Conservation (phyloP, 2,329 filamentous ascomycete species). For the Aspergillus pseudonomiae region DNA sequence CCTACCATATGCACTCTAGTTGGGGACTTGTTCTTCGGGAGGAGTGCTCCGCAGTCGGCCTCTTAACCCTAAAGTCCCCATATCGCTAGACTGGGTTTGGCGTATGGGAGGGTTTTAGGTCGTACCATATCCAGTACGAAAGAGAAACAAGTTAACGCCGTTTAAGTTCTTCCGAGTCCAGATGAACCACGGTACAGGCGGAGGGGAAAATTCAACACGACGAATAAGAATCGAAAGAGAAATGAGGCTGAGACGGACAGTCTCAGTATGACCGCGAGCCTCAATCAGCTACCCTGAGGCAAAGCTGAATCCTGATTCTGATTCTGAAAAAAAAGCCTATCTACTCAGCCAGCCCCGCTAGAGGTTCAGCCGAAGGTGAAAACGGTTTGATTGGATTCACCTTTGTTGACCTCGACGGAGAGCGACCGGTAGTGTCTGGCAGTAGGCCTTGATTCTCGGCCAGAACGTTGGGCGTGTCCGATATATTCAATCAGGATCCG, state of each 20-base stretch:
- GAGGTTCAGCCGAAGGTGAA: background rate
- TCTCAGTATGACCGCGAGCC: background rate
- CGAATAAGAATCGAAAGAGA: background rate
- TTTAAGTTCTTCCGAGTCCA: background rate
- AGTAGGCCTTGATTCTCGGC: background rate
- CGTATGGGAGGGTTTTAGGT: background rate
- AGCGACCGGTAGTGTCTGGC: background rate
- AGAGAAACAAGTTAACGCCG: background rate
- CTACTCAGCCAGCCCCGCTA: background rate
- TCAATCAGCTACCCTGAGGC: background rate
- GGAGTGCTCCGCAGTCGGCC: background rate
- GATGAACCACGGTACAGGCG: background rate
- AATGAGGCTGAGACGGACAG: background rate
- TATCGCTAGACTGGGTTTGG: background rate
- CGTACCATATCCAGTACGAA: background rate
- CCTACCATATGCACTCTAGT: background rate
- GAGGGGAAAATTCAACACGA: background rate
- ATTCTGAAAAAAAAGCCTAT: background rate
- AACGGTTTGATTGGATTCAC: background rate
- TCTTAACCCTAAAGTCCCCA: background rate
- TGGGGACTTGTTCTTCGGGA: background rate
- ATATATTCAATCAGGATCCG: background rate
- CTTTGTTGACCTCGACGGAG: background rate
- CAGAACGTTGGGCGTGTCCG: background rate
- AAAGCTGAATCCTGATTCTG: background rate